Evolutionary conservation across 2,329 filamentous ascomycete genomes (phyloP).

Genomic region (Colletotrichum lini): DNA sequence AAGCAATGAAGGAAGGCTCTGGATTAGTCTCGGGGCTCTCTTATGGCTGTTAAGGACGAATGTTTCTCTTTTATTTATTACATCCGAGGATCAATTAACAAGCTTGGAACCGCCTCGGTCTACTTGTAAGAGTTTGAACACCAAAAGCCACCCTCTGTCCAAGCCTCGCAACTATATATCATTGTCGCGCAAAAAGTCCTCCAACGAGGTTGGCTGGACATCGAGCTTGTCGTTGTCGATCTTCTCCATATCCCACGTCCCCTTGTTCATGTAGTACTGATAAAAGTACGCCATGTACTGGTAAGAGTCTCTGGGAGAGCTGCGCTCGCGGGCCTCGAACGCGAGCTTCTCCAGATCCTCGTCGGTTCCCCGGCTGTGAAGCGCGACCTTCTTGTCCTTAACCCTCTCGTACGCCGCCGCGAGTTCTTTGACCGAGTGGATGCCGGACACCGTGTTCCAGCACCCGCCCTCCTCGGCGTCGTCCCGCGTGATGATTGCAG

Average conservation of each 20-base stretch:
- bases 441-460: not conserved
- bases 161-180: not conserved
- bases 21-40: too few relatives aligned
- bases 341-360: conserved; percentile 5
- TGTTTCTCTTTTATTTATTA: too few relatives aligned
- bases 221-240: conserved; percentile 25
- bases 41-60: too few relatives aligned
- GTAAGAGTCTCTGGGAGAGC: not conserved
- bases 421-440: not conserved
- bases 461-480: not conserved
- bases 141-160: too few relatives aligned
- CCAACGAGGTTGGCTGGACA: conserved; percentile 16
- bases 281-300: conserved; percentile 27
- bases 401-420: not conserved
- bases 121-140: too few relatives aligned
- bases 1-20: too few relatives aligned
- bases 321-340: not conserved
- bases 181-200: conserved; percentile 10
- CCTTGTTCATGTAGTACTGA: conserved; percentile 18
- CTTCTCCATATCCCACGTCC: conserved; percentile 5
- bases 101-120: too few relatives aligned
- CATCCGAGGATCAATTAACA: too few relatives aligned
- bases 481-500: not conserved
- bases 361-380: conserved; percentile 1
- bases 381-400: not conserved